Evolutionary conservation across 352 stramenopile species (phyloP), one percentile per base, ranked within the genome.

Genomic region (Phytophthora vignae): DNA sequence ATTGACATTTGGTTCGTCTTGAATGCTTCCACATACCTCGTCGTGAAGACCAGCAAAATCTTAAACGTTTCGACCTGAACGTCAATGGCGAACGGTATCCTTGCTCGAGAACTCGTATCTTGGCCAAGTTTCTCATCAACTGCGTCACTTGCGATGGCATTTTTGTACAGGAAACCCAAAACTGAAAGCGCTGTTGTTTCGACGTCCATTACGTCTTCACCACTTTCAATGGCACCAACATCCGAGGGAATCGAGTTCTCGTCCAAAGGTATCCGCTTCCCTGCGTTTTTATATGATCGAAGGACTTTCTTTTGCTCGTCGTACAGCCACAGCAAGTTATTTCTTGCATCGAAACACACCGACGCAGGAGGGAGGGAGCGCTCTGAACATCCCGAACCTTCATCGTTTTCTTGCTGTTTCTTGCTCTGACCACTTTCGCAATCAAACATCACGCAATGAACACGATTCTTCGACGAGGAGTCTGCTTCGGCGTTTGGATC

Each of bases 261-360:
- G 44, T 75, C 78, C 38, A 84, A 62, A 7, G 74, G 67, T 57
- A 88, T 84, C 14, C 69, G 64, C 21, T 84, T 78, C 7, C 81
- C 81, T 5, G 74, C 69, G 56, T 88, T 88, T 54, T 80, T 72
- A 11, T 82, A 88, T 14, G 72, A 78, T 11, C 57, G 36, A 2
- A 92, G 29, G 36, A 54, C 64, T 10, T 62, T 69, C 22, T 84
- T 79, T 19, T 56, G n/a, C 14, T 55, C 64, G 40, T 85, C 71
- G 19, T 85, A 79, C 10, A 73, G 29, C 74, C 78, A 87, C 8
- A 87, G 29, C 33, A 90, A 38, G 21, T 87, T 85, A 58, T 84
- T 87, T 48, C 70, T 78, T 17, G 69, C 77, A 56, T 84, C 81
- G 53, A 91, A 94, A 52, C 82, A 91, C 22, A 81, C 71, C 0